Evolutionary conservation across 176 grass and related monocot species (phyloP).

Genomic region (Carex cristatella): DNA sequence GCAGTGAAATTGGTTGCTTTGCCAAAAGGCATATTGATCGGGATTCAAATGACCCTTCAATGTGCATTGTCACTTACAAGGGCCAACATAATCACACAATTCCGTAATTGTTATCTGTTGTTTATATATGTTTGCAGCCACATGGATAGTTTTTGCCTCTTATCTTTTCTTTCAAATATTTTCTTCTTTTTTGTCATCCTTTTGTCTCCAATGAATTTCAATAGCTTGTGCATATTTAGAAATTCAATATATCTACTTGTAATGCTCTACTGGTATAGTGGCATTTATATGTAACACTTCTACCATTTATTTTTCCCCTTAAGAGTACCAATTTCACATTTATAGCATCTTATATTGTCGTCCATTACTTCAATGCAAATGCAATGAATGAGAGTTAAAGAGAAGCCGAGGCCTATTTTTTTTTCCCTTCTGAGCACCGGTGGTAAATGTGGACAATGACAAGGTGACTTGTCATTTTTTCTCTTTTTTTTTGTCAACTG

Average conservation of each 20-base stretch:
- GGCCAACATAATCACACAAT: not conserved
- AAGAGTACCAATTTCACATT: not conserved
- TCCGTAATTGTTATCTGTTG: not conserved
- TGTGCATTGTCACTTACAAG: not conserved
- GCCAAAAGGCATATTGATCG: not conserved
- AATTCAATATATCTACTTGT: not conserved
- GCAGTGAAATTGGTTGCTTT: not conserved
- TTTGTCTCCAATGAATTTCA: not conserved
- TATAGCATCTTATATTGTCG: not conserved
- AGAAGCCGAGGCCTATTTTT: too few relatives aligned
- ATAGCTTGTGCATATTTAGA: not conserved
- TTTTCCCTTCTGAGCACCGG: too few relatives aligned
- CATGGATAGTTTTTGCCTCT: not conserved
- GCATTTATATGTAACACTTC: not conserved
- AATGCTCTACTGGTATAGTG: not conserved
- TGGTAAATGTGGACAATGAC: too few relatives aligned
- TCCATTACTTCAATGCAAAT: not conserved
- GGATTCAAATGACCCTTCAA: not conserved
- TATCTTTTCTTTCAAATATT: not conserved
- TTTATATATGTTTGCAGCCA: not conserved
- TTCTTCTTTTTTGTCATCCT: not conserved
- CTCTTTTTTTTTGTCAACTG: too few relatives aligned
- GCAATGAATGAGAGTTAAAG: too few relatives aligned
- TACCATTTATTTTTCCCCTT: not conserved
- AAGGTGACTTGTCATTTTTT: too few relatives aligned